Evolutionary conservation across 192 early-diverging fungal genomes (phyloP).

Genomic region (Ramicandelaber brevisporus): DNA sequence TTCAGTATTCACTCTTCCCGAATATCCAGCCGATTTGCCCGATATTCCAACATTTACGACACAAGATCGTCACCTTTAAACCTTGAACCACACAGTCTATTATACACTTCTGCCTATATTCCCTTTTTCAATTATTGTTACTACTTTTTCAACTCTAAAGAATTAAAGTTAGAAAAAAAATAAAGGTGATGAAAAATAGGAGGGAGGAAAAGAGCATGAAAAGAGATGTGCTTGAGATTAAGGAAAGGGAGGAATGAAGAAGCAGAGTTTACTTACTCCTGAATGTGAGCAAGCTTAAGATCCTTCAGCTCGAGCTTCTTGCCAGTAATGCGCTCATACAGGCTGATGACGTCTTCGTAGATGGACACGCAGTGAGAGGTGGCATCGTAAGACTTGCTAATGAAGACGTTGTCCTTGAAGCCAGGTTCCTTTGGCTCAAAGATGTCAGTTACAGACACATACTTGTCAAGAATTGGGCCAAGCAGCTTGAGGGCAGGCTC

Average conservation of each 20-base stretch:
- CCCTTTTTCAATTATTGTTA: too few species aligned
- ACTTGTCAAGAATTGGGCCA: slow-evolving; percentile 77
- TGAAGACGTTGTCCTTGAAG: slow-evolving; percentile 52
- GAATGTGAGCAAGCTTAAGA: not conserved
- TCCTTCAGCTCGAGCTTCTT: slow-evolving; percentile 42
- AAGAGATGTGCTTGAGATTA: not conserved
- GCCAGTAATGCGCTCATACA: slow-evolving; percentile 65
- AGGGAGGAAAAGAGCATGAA: not conserved
- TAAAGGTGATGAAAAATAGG: not conserved
- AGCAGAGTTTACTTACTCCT: not conserved
- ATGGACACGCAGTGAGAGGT: slow-evolving; percentile 98
- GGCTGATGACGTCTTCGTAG: slow-evolving; percentile 81
- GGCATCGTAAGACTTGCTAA: slow-evolving; percentile 92
- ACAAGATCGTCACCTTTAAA: too few species aligned
- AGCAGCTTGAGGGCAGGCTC: slow-evolving; percentile 67
- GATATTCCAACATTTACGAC: too few species aligned
- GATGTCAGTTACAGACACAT: slow-evolving; percentile 60
- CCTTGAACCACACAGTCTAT: too few species aligned
- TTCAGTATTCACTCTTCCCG: too few species aligned
- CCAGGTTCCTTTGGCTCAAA: slow-evolving; percentile 76
- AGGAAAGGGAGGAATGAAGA: not conserved
- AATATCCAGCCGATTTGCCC: too few species aligned
- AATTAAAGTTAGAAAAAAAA: not conserved
- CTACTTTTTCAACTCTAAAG: too few species aligned
- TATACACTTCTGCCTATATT: too few species aligned